Evolutionary conservation across 2,329 filamentous ascomycete species (phyloP), one percentile per base, ranked within the genome.

Genomic region (Hortaea werneckii): DNA sequence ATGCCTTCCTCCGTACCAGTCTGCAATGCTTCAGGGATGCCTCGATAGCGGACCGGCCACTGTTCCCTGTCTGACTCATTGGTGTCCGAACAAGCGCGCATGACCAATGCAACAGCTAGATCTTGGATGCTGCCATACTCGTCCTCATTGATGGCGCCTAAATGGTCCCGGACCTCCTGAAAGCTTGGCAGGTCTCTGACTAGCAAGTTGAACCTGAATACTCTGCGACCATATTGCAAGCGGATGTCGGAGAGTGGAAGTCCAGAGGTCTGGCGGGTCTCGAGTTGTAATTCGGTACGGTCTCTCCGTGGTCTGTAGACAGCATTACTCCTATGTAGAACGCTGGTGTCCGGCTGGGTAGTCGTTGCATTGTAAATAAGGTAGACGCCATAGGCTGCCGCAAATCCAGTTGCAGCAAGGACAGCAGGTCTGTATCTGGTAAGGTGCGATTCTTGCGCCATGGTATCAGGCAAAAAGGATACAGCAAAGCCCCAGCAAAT

Each of bases 271-370:
- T 47, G 44, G 32, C 29, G 20, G 27, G 26, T 26, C 7, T 39
- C 12, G 6, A 43, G 20, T 20, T 29, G 7, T 6, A 29, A 38
- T 39, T 41, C 20, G 26, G 35, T 12, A 10, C 20, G 40, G 5
- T 37, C 46, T 30, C 27, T 40, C 10, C 26, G 47, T 60, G 40
- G 32, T 9, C 77, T 75, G 50, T 81, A 79, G 34, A 85, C 60
- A 8, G 83, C 82, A 63, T 85, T 85, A 59, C 81, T 82, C 50
- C 83, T 72, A 54, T 78, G 82, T 29, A 86, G 38, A 53, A 50
- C 55, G 57, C 52, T 43, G 12, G 5, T 37, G 2, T 57, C 48
- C 55, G 57, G 45, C 45, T 53, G 50, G 54, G 56, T 26, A 50
- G 57, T 39, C 62, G 63, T 47, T 56, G 59, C 59, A 53, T 62